These are phyloP conservation scores for Rhynchosporium agropyri DNA, from an alignment of 2,329 filamentous ascomycete species.

Conservation along the genomic window DNA sequence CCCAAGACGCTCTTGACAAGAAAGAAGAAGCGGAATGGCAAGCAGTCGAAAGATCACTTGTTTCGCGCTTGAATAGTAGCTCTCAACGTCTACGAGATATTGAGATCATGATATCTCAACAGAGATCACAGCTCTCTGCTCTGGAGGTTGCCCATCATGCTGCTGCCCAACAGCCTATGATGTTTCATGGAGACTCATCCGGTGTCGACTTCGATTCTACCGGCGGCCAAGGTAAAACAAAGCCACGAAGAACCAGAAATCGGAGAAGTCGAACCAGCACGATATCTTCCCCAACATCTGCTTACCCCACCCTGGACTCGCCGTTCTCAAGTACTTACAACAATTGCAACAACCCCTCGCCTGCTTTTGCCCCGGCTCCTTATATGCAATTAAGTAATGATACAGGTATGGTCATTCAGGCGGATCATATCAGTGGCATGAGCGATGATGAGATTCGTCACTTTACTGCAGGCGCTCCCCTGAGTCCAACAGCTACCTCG, in stretches of 20 bases:
- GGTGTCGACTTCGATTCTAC: slow-evolving; percentile 42
- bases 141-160: slow-evolving; percentile 31
- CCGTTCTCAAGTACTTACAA: slow-evolving; percentile 47
- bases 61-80: slow-evolving; percentile 32
- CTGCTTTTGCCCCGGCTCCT: slow-evolving; percentile 55
- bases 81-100: slow-evolving; percentile 35
- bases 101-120: slow-evolving; percentile 30
- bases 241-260: slow-evolving; percentile 44
- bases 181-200: slow-evolving; percentile 42
- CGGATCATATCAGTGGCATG: slow-evolving; percentile 47
- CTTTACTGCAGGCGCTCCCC: slow-evolving; percentile 65
- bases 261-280: slow-evolving; percentile 47
- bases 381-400: slow-evolving; percentile 45
- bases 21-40: slow-evolving; percentile 42
- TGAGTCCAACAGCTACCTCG: slow-evolving; percentile 76
- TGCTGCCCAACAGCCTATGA: slow-evolving; percentile 30
- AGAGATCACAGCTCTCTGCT: slow-evolving; percentile 30
- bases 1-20: slow-evolving; percentile 37
- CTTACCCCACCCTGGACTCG: slow-evolving; percentile 40
- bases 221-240: slow-evolving; percentile 39
- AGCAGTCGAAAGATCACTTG: slow-evolving; percentile 34
- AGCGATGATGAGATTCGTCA: slow-evolving; percentile 65
- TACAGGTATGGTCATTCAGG: slow-evolving; percentile 38
- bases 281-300: slow-evolving; percentile 38
- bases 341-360: slow-evolving; percentile 47